phyloP scores from a whole-genome alignment of 805 yeast species.

The Yarrowia sp. region DNA sequence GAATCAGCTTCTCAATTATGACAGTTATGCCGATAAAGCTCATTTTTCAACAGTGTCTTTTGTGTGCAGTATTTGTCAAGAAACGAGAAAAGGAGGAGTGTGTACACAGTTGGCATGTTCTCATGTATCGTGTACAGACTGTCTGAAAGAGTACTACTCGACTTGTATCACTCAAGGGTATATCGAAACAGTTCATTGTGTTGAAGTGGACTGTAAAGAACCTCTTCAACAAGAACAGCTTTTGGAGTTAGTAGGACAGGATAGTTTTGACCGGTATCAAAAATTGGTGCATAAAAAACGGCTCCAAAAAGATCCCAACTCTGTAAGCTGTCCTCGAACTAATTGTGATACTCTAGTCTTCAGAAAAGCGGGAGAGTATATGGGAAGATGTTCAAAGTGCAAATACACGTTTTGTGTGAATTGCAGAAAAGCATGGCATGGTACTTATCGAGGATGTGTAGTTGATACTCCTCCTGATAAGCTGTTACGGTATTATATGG shows the following conservation, averaged over 20 bases:
- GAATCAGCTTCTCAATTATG: background rate
- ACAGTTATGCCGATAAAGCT: background rate
- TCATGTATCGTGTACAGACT: conserved; percentile 2
- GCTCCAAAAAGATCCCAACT: background rate
- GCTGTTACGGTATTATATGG: background rate
- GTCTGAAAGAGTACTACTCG: background rate
- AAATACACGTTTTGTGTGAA: conserved; percentile 20
- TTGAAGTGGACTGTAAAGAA: conserved; percentile 10
- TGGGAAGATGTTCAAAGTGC: conserved; percentile 4
- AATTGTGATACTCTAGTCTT: conserved; percentile 8
- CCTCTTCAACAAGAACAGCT: background rate
- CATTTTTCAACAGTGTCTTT: background rate
- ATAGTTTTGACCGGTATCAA: background rate
- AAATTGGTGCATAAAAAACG: background rate
- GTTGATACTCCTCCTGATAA: background rate
- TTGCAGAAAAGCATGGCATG: conserved; percentile 24
- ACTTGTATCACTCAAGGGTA: conserved; percentile 14
- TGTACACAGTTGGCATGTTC: background rate
- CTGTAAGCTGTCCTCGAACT: background rate
- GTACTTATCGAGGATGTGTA: background rate
- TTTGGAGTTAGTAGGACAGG: background rate
- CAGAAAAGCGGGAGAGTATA: conserved; percentile 4
- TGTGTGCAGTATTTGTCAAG: conserved; percentile 3
- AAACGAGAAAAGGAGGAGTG: background rate
- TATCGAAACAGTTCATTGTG: conserved; percentile 9